Evolutionary conservation across 345 rosid genomes (phyloP).

Genomic region (Lagerstroemia speciosa): DNA sequence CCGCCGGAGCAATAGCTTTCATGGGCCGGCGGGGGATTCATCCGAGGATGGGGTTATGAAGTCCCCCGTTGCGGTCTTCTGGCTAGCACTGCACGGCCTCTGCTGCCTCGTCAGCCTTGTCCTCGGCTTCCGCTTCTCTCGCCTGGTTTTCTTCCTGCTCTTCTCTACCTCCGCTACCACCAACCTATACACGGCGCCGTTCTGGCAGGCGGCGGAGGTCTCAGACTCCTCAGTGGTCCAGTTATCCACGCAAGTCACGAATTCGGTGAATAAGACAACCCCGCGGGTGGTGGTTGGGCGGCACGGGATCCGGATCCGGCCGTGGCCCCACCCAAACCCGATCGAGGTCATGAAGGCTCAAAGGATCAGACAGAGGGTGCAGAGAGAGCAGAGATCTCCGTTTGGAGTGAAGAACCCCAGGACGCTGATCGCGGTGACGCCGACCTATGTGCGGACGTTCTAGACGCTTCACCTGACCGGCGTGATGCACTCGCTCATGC

Average conservation of each 20-base stretch:
- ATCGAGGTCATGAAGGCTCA: slow-evolving; percentile 91
- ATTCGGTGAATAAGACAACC: slow-evolving; percentile 25
- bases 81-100: slow-evolving; percentile 68
- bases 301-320: slow-evolving; percentile 99
- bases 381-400: slow-evolving; percentile 70
- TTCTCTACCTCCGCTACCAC: slow-evolving; percentile 52
- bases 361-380: slow-evolving; percentile 75
- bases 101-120: slow-evolving; percentile 82
- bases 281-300: slow-evolving; percentile 89
- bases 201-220: slow-evolving; percentile 29
- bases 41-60: slow-evolving; percentile 45
- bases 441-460: slow-evolving; percentile 91
- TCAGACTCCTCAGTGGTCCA: slow-evolving; percentile 14
- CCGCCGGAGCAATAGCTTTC: slow-evolving; percentile 62
- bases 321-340: slow-evolving; percentile 98
- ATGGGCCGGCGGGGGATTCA: slow-evolving; percentile 53
- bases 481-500: slow-evolving; percentile 87
- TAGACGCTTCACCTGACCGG: slow-evolving; percentile 87
- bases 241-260: slow-evolving; percentile 13
- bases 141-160: slow-evolving; percentile 79
- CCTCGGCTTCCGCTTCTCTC: slow-evolving; percentile 90
- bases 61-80: slow-evolving; percentile 60
- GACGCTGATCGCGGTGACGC: slow-evolving; percentile 70
- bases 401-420: slow-evolving; percentile 64
- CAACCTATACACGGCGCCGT: slow-evolving; percentile 52